Evolutionary conservation across 768 basidiomycete genomes (phyloP).

Genomic region (Boletellus emodensis): DNA sequence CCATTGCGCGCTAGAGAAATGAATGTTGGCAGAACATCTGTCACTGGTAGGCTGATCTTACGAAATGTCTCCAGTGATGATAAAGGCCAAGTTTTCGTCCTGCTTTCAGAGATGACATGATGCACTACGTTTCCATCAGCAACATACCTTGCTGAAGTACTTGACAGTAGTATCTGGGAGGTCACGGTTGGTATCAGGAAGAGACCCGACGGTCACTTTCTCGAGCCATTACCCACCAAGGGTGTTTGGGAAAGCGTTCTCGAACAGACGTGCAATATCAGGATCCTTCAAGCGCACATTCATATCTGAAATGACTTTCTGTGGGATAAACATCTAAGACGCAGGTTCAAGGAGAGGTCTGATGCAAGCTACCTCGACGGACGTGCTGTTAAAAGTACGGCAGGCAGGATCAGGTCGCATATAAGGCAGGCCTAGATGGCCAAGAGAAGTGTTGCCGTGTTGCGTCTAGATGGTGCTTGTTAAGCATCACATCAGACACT

Average conservation of each 20-base stretch:
- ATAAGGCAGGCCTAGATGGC: conserved; percentile 60
- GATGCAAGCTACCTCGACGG: conserved; percentile 56
- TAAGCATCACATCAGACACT: not conserved
- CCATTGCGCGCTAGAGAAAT: conserved; percentile 65
- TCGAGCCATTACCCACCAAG: conserved; percentile 45
- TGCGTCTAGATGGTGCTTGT: conserved; percentile 38
- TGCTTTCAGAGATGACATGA: conserved; percentile 20
- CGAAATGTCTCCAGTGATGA: conserved; percentile 82
- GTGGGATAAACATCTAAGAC: not conserved
- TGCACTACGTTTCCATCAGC: not conserved
- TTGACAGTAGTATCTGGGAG: conserved; percentile 70
- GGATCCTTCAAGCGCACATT: conserved; percentile 67
- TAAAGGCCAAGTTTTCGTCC: conserved; percentile 71
- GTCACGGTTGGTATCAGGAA: not conserved
- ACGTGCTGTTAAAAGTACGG: conserved; percentile 71
- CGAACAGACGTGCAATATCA: conserved; percentile 73
- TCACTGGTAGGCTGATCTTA: conserved; percentile 33
- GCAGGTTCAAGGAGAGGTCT: not conserved
- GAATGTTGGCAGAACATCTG: conserved; percentile 3
- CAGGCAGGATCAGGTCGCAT: conserved; percentile 70
- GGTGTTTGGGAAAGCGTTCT: conserved; percentile 81
- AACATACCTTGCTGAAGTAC: conserved; percentile 60
- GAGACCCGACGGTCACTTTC: not conserved
- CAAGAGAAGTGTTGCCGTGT: conserved; percentile 57
- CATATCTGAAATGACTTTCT: conserved; percentile 78